These are phyloP conservation scores for Cyberlindnera galapagoensis DNA, from an alignment of 805 yeast genomes.

Conservation along the genomic window DNA sequence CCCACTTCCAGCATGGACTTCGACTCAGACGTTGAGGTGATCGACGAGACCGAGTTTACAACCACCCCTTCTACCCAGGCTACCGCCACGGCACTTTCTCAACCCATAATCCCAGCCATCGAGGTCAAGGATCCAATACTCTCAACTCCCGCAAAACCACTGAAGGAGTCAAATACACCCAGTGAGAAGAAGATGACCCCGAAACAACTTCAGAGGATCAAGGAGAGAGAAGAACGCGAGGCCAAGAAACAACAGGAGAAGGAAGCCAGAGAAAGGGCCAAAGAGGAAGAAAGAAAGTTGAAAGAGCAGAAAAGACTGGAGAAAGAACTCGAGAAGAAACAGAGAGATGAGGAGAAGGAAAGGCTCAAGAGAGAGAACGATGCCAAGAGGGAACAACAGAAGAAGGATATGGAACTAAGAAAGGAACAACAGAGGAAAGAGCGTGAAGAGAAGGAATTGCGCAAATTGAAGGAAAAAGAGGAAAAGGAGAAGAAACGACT, in stretches of 20 bases:
- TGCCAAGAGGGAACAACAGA: conserved; percentile 1
- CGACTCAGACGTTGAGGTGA: background rate
- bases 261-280: conserved; percentile 2
- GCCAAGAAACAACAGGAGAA: conserved; percentile 18
- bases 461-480: conserved; percentile 18
- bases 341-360: conserved; percentile 16
- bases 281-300: conserved; percentile 27
- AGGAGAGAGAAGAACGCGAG: conserved; percentile 18
- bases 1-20: background rate
- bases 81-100: too few species aligned
- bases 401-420: conserved; percentile 27
- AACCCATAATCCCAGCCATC: too few species aligned
- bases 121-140: too few species aligned
- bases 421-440: conserved; percentile 26
- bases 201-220: conserved; percentile 21
- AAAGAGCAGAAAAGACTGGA: conserved; percentile 24
- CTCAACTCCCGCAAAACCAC: conserved; percentile 1
- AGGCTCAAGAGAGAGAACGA: conserved; percentile 17
- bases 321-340: conserved; percentile 19
- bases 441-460: conserved; percentile 21
- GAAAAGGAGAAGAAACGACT: conserved; percentile 18
- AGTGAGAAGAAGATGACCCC: conserved; percentile 18
- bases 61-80: too few species aligned
- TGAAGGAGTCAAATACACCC: background rate
- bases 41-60: background rate